Base-by-base conservation (phyloP, 108 stramenopile genomes). In the Pseudonitzschia multiseries region DNA sequence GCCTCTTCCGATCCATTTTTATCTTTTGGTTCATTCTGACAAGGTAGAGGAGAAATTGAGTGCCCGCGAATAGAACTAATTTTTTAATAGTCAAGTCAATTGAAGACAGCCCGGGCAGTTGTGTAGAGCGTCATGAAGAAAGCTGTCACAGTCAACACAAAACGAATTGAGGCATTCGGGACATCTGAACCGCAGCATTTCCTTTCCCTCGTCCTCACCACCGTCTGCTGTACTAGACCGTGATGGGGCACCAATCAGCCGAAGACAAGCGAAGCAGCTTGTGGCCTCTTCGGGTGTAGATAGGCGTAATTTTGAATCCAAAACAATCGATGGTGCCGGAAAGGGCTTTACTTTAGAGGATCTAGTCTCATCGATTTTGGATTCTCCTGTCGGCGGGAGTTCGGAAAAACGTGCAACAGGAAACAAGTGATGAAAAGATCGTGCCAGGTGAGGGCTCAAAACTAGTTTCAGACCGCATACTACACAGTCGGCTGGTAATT, bases 391-490 rank as follows among this genome's bases (percentile, higher is more conserved):
- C 51, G 54, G 31, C 31, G 43, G 54, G 10, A 91, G 65, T 67
- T 95, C 93, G 59, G 57, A 33, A 83, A 97, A 97, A 21, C 85
- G 83, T 67, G 89, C 73, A 46, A 96, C 93, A 13, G 96, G 96
- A 67, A 97, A 97, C 65, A 97, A 81, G 74, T 97, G 96, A 74
- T 97, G 96, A 84, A 94, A 95, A 12, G 88, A 86, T 67, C 95
- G 71, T 40, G 95, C 93, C 69, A 97, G 65, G 67, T 96, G 94
- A 1, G 95, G 89, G 31, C 93, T 82, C 51, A 94, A 53, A 17
- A 96, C 93, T 51, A 97, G 80, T 72, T 95, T 85, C 57, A 97
- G 69, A 32, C 93, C 90, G 78, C 95, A 96, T 10, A 96, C 93
- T 51, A 90, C 85, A 82, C 95, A 97, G 76, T 94, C 89, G 8